Base-by-base conservation (phyloP, 225 moss, liverwort and hornwort species). In the Polytrichum formosum region DNA sequence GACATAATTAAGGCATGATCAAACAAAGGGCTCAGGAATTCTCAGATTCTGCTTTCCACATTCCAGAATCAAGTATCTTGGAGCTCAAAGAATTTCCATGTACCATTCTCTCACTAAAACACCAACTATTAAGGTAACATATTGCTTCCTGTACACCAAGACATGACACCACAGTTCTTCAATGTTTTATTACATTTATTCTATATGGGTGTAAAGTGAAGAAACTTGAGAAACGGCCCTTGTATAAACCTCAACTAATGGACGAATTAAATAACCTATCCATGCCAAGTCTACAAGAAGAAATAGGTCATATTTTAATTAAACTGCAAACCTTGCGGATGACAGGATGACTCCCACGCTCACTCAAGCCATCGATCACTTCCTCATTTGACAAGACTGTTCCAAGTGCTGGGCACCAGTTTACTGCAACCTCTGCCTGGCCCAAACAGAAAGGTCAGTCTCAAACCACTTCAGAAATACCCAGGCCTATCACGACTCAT, bases 351-450 rank as follows among this genome's bases (percentile, higher is more conserved):
- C 87, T 94, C 58, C 97, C 97, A 64, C 94, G 88, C 82, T 98
- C 97, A 80, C 92, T 98, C n/a, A 94, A 77, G 64, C 94, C 94
- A 76, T 94, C 91, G 28, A 98, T 88, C 31, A 98, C 97, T 82
- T 94, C 94, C 76, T 98, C 94, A 28, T 98, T 98, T 53, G 97
- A 94, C 64, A 98, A 65, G 61, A 98, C 92, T 67, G 91, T 94
- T 74, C 94, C 90, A 55, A 94, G 94, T 70, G 83, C 90, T 26
- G 91, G 97, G 67, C 97, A 98, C 94, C 94, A 98, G 80, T 98
- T 98, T 65, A 98, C 94, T 67, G 94, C 88, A 75, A 94, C 94
- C 80, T 98, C 92, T 79, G 94, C 94, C 94, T 97, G 83, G 66
- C 69, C 74, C 79, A 73, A 73, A 82, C 70, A 67, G 6, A 73